These are phyloP conservation scores for Acacia crassicarpa DNA, from an alignment of 306 rosid species.

Conservation along the genomic window DNA sequence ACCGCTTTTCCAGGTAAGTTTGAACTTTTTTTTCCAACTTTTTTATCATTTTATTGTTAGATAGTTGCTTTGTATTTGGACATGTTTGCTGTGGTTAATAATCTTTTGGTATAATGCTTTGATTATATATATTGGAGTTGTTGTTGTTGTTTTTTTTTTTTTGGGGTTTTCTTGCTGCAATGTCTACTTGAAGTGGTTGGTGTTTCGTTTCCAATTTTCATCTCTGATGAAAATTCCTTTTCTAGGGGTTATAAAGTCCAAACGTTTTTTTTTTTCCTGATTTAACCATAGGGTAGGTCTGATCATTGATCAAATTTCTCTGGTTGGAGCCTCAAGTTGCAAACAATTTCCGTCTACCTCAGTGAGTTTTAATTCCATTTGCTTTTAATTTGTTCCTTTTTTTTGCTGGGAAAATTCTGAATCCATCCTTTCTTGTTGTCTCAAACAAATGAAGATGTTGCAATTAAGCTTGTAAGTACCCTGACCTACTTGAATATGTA, in stretches of 20 bases:
- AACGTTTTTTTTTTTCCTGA: neutral
- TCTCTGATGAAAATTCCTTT: neutral
- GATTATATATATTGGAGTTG: no score
- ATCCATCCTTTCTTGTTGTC: neutral
- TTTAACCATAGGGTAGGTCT: conserved; percentile 27
- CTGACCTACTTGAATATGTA: conserved; percentile 7
- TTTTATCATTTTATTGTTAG: no score
- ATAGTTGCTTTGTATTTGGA: no score
- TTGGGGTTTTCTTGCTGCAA: neutral
- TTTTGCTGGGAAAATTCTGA: neutral
- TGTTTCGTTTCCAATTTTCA: neutral
- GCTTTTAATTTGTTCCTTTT: neutral
- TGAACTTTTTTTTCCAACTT: no score
- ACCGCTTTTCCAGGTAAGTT: no score
- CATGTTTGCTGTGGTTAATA: no score
- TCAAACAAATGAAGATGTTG: conserved; percentile 97
- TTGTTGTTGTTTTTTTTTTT: no score
- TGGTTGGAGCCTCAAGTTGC: no score
- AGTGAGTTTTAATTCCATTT: conserved; percentile 11
- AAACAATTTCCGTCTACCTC: no score
- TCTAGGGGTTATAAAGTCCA: conserved; percentile 31
- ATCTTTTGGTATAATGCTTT: no score
- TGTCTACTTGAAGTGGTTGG: conserved; percentile 22
- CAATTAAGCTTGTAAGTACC: conserved; percentile 88
- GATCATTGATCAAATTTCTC: no score